These are phyloP conservation scores for Nidula microcarpa DNA, from an alignment of 768 basidiomycete genomes.

Conservation along the genomic window DNA sequence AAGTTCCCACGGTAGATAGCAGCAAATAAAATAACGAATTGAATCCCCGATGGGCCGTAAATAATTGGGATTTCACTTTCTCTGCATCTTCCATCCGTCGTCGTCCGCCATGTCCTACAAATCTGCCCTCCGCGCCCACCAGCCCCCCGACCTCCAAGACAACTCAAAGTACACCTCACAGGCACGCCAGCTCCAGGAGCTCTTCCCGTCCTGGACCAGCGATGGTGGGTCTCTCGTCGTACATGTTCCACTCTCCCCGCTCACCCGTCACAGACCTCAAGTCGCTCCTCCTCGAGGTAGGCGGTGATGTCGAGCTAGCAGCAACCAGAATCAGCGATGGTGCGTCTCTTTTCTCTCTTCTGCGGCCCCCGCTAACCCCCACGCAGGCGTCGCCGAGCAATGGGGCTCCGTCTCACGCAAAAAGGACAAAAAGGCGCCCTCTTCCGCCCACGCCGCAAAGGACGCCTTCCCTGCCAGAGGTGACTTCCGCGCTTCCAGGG, in stretches of 20 bases:
- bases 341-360: conserved; percentile 20
- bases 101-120: conserved; percentile 51
- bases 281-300: conserved; percentile 62
- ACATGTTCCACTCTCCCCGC: conserved; percentile 8
- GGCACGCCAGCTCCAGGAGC: conserved; percentile 63
- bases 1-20: neutral
- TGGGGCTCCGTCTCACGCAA: conserved; percentile 85
- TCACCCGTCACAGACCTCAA: conserved; percentile 52
- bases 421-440: conserved; percentile 76
- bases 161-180: conserved; percentile 48
- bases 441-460: conserved; percentile 43
- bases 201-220: conserved; percentile 65
- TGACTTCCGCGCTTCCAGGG: conserved; percentile 61
- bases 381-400: conserved; percentile 66
- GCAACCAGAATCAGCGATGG: conserved; percentile 77
- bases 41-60: conserved; percentile 17
- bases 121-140: conserved; percentile 38
- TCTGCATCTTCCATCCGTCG: conserved; percentile 14
- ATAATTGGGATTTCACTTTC: neutral
- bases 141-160: conserved; percentile 26
- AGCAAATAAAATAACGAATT: conserved; percentile 11
- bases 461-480: conserved; percentile 46
- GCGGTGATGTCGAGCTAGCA: conserved; percentile 67
- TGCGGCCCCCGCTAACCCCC: conserved; percentile 7
- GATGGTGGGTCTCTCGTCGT: conserved; percentile 47